These are phyloP conservation scores for Tylopilus sp. DNA, from an alignment of 1,284 basidiomycete species.

Conservation along the genomic window DNA sequence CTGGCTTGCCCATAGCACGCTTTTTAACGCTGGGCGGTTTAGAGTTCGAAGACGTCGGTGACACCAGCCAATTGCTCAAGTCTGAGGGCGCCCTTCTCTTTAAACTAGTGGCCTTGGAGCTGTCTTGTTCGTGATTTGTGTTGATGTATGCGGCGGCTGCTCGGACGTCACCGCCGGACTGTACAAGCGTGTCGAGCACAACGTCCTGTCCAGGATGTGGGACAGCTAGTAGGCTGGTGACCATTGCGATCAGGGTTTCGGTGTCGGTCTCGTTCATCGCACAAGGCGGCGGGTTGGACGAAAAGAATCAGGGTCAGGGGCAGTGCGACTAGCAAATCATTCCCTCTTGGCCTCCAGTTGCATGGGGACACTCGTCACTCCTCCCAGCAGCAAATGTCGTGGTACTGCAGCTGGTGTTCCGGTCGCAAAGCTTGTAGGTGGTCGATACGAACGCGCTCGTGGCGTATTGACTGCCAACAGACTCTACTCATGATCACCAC, in stretches of 20 bases:
- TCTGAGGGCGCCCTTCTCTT: slow-evolving; percentile 44
- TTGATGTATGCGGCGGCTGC: slow-evolving; percentile 48
- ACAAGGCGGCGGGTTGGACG: not conserved
- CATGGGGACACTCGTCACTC: slow-evolving; percentile 11
- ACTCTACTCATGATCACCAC: slow-evolving; percentile 9
- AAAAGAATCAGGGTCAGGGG: not conserved
- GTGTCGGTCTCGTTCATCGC: slow-evolving; percentile 48
- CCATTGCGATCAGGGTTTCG: slow-evolving; percentile 62
- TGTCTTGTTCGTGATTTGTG: slow-evolving; percentile 12
- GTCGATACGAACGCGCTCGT: not conserved
- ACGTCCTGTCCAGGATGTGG: slow-evolving; percentile 35
- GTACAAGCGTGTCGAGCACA: slow-evolving; percentile 61
- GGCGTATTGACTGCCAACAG: slow-evolving; percentile 8
- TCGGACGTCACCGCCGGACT: slow-evolving; percentile 57
- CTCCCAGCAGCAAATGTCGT: not conserved
- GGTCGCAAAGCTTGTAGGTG: slow-evolving; percentile 16
- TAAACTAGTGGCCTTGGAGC: slow-evolving; percentile 13
- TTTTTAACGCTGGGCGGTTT: slow-evolving; percentile 27
- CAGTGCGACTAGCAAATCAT: not conserved
- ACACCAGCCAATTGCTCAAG: slow-evolving; percentile 54
- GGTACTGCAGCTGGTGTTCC: not conserved
- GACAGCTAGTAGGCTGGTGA: slow-evolving; percentile 54
- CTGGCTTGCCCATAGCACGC: slow-evolving; percentile 5
- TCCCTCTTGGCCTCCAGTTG: not conserved
- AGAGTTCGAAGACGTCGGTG: slow-evolving; percentile 19